Conservation (phyloP, 768 basidiomycete species). For the Termitomyces sp. region DNA sequence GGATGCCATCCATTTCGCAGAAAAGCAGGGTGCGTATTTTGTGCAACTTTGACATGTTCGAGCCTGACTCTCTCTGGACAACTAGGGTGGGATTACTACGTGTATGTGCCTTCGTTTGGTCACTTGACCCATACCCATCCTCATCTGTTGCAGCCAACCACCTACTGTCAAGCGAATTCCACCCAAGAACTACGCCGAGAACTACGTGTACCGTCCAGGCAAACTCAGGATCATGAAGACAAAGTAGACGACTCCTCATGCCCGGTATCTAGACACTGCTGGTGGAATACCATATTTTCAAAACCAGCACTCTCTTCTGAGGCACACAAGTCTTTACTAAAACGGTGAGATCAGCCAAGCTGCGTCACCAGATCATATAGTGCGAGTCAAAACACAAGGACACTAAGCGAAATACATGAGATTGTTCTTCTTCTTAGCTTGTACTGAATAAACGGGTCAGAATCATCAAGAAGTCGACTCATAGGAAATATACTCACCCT, state of each 20-base stretch:
- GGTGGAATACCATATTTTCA: background rate
- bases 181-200: slow-evolving; percentile 89
- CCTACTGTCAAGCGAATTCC: slow-evolving; percentile 64
- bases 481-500: slow-evolving; percentile 49
- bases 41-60: background rate
- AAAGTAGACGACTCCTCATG: slow-evolving; percentile 57
- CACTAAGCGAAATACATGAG: slow-evolving; percentile 88
- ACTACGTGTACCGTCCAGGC: slow-evolving; percentile 78
- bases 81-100: slow-evolving; percentile 90
- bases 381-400: slow-evolving; percentile 1
- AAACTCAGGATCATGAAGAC: slow-evolving; percentile 84
- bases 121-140: slow-evolving; percentile 5
- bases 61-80: slow-evolving; percentile 9
- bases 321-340: background rate
- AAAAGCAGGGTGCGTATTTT: slow-evolving; percentile 78
- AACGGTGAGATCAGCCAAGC: background rate
- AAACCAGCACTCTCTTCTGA: background rate
- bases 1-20: slow-evolving; percentile 91
- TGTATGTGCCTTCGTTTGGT: slow-evolving; percentile 48
- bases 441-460: slow-evolving; percentile 52
- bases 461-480: background rate
- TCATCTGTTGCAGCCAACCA: slow-evolving; percentile 43
- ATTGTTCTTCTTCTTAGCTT: slow-evolving; percentile 99
- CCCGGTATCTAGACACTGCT: background rate
- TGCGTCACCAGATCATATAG: background rate